These are phyloP conservation scores for Epichloe aotearoae DNA, from an alignment of 2,329 filamentous ascomycete species.

Conservation along the genomic window DNA sequence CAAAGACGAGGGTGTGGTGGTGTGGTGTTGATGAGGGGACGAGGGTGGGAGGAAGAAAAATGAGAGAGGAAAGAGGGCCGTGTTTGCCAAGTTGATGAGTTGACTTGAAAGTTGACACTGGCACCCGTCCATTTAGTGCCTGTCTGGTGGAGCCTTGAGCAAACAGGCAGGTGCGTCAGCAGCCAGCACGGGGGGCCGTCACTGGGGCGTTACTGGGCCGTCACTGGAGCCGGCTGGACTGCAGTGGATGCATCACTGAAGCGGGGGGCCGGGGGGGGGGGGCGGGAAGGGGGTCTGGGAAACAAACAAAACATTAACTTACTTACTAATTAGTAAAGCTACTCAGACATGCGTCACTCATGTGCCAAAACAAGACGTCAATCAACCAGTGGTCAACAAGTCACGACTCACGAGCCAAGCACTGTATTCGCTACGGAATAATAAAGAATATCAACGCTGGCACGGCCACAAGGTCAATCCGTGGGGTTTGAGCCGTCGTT, in stretches of 20 bases:
- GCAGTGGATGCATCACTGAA: neutral
- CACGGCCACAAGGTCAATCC: conserved; percentile 15
- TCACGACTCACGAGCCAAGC: too few species aligned
- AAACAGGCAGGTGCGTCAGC: neutral
- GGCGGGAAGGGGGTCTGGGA: neutral
- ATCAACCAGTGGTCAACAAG: too few species aligned
- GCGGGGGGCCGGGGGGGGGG: neutral
- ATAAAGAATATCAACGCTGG: conserved; percentile 1
- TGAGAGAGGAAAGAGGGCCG: neutral
- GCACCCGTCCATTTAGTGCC: neutral
- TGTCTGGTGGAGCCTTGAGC: neutral
- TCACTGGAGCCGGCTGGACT: neutral
- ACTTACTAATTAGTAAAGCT: too few species aligned
- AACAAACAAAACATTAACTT: too few species aligned
- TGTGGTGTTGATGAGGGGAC: conserved; percentile 9
- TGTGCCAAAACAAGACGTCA: too few species aligned
- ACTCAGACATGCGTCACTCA: too few species aligned
- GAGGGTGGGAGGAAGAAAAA: conserved; percentile 8
- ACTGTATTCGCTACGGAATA: too few species aligned
- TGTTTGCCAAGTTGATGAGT: conserved; percentile 3
- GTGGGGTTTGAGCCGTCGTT: conserved; percentile 13
- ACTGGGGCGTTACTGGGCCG: conserved; percentile 1
- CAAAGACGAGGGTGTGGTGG: conserved; percentile 8
- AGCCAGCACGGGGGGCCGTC: neutral
- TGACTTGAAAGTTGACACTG: neutral